phyloP scores from a whole-genome alignment of 2,329 filamentous ascomycete genomes.

The Harringtonia lauricola region DNA sequence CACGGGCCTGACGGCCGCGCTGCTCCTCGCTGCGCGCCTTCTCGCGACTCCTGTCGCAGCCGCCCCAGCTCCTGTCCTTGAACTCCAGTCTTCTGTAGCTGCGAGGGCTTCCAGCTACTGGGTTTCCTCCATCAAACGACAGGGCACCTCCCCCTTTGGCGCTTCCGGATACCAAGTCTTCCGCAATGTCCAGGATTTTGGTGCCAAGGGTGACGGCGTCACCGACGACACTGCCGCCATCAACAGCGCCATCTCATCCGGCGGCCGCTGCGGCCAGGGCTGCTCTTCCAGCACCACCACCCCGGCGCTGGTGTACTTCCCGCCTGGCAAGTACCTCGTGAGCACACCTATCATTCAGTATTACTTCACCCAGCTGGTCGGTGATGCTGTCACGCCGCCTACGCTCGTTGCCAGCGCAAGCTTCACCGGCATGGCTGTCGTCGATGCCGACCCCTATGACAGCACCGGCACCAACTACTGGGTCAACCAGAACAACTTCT shows the following conservation, averaged over 20 bases:
- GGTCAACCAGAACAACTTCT: conserved; percentile 77
- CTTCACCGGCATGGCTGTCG: conserved; percentile 78
- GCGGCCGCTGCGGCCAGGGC: conserved; percentile 64
- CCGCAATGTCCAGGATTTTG: conserved; percentile 68
- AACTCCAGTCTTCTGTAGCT: no score
- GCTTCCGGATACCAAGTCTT: conserved; percentile 55
- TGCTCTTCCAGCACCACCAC: conserved; percentile 79
- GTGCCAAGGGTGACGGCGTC: conserved; percentile 53
- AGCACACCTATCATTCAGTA: conserved; percentile 69
- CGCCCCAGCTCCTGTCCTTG: not conserved
- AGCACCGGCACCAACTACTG: conserved; percentile 60
- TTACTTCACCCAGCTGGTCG: conserved; percentile 91
- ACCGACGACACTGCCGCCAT: conserved; percentile 85
- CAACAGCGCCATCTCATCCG: conserved; percentile 70
- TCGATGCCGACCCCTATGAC: conserved; percentile 80
- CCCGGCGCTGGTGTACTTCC: conserved; percentile 87
- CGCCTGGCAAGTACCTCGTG: conserved; percentile 74
- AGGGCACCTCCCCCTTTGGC: conserved; percentile 57
- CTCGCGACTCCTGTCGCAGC: conserved; percentile 9
- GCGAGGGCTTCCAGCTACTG: conserved; percentile 46
- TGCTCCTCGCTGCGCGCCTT: conserved; percentile 18
- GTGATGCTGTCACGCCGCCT: conserved; percentile 62
- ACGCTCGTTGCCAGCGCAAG: conserved; percentile 60
- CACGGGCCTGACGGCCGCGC: conserved; percentile 27
- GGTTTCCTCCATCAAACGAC: conserved; percentile 57